Evolutionary conservation across 1,284 basidiomycete genomes (phyloP).

Genomic region (Ceratobasidium sp.): DNA sequence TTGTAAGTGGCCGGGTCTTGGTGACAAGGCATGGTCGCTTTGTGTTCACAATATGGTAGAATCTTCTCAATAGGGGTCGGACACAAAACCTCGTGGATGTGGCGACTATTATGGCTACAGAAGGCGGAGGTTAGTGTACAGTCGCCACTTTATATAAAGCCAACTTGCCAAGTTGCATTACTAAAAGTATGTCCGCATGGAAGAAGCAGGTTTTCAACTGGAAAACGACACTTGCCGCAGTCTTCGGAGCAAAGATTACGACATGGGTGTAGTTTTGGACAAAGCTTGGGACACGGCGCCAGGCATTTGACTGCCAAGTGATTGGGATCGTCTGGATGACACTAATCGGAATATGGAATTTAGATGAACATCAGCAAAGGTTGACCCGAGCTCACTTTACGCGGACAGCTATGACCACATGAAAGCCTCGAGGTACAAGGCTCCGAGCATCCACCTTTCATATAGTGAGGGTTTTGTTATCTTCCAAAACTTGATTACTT

Average conservation of each 20-base stretch:
- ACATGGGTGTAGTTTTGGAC: conserved; percentile 67
- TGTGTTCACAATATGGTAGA: conserved; percentile 67
- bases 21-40: conserved; percentile 57
- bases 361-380: conserved; percentile 48
- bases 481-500: neutral
- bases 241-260: conserved; percentile 48
- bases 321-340: conserved; percentile 68
- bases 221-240: conserved; percentile 65
- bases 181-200: conserved; percentile 66
- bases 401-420: conserved; percentile 74
- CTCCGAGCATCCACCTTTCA: conserved; percentile 67
- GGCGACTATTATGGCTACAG: neutral
- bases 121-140: neutral
- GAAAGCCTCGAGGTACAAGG: conserved; percentile 61
- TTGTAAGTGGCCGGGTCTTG: conserved; percentile 51
- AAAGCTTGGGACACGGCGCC: conserved; percentile 61
- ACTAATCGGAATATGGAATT: conserved; percentile 49
- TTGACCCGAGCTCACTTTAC: conserved; percentile 49
- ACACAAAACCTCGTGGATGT: conserved; percentile 51
- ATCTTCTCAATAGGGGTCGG: conserved; percentile 54
- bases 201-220: conserved; percentile 57
- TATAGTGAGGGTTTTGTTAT: neutral
- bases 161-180: conserved; percentile 62
- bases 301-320: conserved; percentile 62
- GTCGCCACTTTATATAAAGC: neutral